Evolutionary conservation across 805 yeast genomes (phyloP), one percentile per base, ranked within the genome.

Genomic region (Candida oleophila): DNA sequence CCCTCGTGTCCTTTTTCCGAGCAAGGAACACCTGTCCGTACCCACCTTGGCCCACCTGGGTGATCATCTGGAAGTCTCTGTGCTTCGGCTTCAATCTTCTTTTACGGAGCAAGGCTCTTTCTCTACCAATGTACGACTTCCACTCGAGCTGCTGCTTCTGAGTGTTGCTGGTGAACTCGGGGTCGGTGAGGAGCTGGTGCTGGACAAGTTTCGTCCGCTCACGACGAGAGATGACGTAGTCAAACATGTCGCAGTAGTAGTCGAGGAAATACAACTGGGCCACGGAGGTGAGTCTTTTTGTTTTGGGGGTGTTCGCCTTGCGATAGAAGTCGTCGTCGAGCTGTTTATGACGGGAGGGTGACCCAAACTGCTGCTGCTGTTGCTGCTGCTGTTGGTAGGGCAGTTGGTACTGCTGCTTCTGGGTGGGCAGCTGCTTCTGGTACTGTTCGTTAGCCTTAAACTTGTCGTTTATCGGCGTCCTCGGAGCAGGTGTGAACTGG

Each of bases 11-110:
- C 55, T 83, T 85, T 74, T 94, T 94, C 55, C 91, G 80, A 1
- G 99, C 97, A 51, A 94, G 71, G 59, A 89, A 94, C n/a, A 94
- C 99, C 68, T 94, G 97, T 20, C 99, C 99, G 62, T 94, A 94
- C 2, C 99, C 99, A 61, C 99, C 99, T 72, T 94, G 99, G 12
- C 99, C 99, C 28, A 94, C 97, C 71, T 94, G 99, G 1, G 99
- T 94, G 54, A 94, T 85, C 74, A 92, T 88, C 62, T 90, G 95
- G 63, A 94, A 94, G 66, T 94, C 99, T 56, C 91, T 91, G 62
- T 91, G 94, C 63, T 86, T 88, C 32, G 97, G 96, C 66, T 89
- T 89, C 49, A 89, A 76, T 62, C 99, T 80, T 61, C 97, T 80
- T 63, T 89, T 89, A 55, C 99, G 80, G 57, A 94, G 73, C 42